Base-by-base conservation (phyloP, 1,284 basidiomycete species). In the Neotropicomus parvogracilis region DNA sequence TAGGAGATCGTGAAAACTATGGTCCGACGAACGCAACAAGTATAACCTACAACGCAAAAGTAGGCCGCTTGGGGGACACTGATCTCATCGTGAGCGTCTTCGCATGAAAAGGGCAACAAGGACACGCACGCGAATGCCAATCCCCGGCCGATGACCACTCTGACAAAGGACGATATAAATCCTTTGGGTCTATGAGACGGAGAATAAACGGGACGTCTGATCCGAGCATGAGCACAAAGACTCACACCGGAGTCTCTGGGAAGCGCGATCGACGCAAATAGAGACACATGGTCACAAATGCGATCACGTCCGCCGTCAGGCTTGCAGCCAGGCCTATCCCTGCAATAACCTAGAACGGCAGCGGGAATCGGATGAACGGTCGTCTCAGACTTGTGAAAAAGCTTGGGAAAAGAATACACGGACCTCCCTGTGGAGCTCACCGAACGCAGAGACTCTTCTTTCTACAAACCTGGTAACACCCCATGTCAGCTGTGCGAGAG, bases 131-230 rank as follows among this genome's bases (percentile, higher is more conserved):
- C 55, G 44, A 67, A 68, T 35, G 51, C 59, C 14, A 65, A 48
- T 3, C 69, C 71, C 3, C 70, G 65, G 48, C 63, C 60, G 21
- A 71, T 48, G 10, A 64, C 39, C 20, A 61, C 21, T 0, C 56
- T 58, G 13, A 54, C 42, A 6, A 40, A 12, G 2, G 19, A 49
- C 3, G 47, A 46, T 2, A 57, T 3, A 31, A 54, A 38, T 4
- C 56, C 55, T 1, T 44, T 6, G 1, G 51, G 49, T n/a, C 67
- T 70, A 36, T 4, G 20, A 19, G 34, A 17, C n/a, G 14, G 38
- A 42, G 2, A 21, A 14, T 41, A 40, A 46, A 36, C 11, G 24
- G 8, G 24, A 24, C 13, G 9, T 40, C 8, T 28, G 20, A 29
- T 40, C 8, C 28, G 20, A 29, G 10, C 17, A 5, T 40, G 14